phyloP scores from a whole-genome alignment of 345 rosid species.

The Ceriops zippeliana region DNA sequence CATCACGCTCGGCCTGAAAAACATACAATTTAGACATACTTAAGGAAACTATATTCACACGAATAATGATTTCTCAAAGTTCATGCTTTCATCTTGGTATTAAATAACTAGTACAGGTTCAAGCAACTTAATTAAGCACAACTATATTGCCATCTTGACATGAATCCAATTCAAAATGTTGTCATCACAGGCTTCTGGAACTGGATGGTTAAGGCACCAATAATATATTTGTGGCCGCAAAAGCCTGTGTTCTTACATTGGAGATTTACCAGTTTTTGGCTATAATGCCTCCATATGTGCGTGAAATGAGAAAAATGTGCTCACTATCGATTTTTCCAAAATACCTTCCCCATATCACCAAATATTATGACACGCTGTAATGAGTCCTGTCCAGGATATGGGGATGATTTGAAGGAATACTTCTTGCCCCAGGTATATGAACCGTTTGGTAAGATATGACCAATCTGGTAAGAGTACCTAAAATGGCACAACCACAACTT shows the following conservation, averaged over 20 bases:
- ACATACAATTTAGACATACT: background rate
- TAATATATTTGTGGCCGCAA: background rate
- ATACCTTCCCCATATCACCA: conserved; percentile 94
- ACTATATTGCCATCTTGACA: background rate
- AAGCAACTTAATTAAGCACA: background rate
- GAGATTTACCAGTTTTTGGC: background rate
- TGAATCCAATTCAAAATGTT: too few species aligned
- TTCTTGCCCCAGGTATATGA: conserved; percentile 56
- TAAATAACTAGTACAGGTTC: background rate
- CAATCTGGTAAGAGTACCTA: conserved; percentile 64
- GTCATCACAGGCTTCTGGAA: too few species aligned
- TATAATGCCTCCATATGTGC: too few species aligned
- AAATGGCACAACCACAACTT: conserved; percentile 13
- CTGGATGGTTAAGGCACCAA: background rate
- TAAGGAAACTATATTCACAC: background rate
- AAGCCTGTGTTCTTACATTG: background rate
- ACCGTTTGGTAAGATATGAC: conserved; percentile 49
- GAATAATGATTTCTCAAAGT: background rate
- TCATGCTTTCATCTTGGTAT: background rate
- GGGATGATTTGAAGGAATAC: conserved; percentile 64
- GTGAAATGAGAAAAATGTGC: background rate
- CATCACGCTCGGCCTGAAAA: conserved; percentile 44
- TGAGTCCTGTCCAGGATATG: conserved; percentile 90
- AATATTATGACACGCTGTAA: conserved; percentile 73
- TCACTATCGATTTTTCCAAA: background rate